phyloP scores from a whole-genome alignment of 2,329 filamentous ascomycete species.

The Neofusicoccum kwambonambiense region DNA sequence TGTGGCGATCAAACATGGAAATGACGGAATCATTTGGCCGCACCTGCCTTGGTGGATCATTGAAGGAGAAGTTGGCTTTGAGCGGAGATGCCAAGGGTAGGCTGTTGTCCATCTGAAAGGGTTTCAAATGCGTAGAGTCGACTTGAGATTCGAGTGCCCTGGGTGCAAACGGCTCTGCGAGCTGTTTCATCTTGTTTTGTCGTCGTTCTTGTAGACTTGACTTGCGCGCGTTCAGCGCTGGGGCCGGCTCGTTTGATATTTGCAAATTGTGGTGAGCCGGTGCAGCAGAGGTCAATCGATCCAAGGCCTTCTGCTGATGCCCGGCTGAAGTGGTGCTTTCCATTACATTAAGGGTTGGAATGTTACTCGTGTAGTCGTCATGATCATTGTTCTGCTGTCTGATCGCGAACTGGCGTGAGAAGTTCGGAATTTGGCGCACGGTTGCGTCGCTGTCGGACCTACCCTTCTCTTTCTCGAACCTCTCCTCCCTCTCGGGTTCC shows the following conservation, averaged over 20 bases:
- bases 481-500: neutral
- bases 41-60: conserved; percentile 9
- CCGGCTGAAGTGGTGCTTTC: neutral
- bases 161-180: conserved; percentile 4
- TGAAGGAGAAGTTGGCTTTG: conserved; percentile 13
- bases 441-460: conserved; percentile 15
- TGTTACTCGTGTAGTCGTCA: conserved; percentile 12
- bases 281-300: neutral
- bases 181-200: conserved; percentile 15
- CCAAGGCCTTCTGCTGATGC: conserved; percentile 7
- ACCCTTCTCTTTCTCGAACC: conserved; percentile 3
- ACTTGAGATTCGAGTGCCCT: neutral
- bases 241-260: neutral
- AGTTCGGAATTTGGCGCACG: conserved; percentile 22
- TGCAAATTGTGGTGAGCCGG: neutral
- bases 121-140: neutral
- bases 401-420: conserved; percentile 37
- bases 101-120: neutral
- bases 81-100: conserved; percentile 8
- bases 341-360: conserved; percentile 15
- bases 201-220: conserved; percentile 14
- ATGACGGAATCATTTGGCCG: conserved; percentile 18
- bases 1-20: conserved; percentile 15
- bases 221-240: neutral
- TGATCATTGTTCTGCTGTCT: conserved; percentile 22